Conservation (phyloP, 805 yeast genomes). For the Cephaloascus fragrans region DNA sequence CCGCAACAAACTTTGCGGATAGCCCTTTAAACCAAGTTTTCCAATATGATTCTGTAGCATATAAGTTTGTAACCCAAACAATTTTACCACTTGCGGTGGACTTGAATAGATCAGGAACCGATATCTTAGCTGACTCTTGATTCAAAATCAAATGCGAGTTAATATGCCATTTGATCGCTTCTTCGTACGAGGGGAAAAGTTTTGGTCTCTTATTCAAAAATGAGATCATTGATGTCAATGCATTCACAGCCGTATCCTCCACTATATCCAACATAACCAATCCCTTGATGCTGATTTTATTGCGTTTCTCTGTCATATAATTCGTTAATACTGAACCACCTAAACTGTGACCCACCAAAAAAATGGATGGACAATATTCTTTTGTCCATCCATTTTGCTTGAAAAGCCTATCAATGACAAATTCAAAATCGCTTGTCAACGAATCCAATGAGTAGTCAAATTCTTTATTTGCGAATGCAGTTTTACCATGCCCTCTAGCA, state of each 20-base stretch:
- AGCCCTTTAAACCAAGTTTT: slow-evolving; percentile 68
- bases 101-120: slow-evolving; percentile 65
- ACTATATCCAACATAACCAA: slow-evolving; percentile 82
- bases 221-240: slow-evolving; percentile 57
- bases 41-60: slow-evolving; percentile 64
- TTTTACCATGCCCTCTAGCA: slow-evolving; percentile 76
- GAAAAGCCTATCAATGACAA: slow-evolving; percentile 33
- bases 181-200: slow-evolving; percentile 36
- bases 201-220: slow-evolving; percentile 61
- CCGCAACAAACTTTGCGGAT: slow-evolving; percentile 36
- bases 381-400: slow-evolving; percentile 6
- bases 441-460: slow-evolving; percentile 33
- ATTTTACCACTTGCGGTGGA: slow-evolving; percentile 9
- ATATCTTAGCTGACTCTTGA: slow-evolving; percentile 51
- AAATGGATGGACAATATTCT: slow-evolving; percentile 22
- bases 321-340: slow-evolving; percentile 82
- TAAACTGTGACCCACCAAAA: slow-evolving; percentile 80
- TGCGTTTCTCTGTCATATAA: slow-evolving; percentile 19
- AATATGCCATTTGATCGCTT: slow-evolving; percentile 83
- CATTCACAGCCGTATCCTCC: slow-evolving; percentile 79
- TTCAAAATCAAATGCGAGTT: slow-evolving; percentile 43
- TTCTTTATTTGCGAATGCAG: slow-evolving; percentile 15
- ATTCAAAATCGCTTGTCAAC: slow-evolving; percentile 49
- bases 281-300: slow-evolving; percentile 40
- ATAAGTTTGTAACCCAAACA: slow-evolving; percentile 60